phyloP scores from a whole-genome alignment of 2,329 filamentous ascomycete species.

The Aspergillus japonicus region DNA sequence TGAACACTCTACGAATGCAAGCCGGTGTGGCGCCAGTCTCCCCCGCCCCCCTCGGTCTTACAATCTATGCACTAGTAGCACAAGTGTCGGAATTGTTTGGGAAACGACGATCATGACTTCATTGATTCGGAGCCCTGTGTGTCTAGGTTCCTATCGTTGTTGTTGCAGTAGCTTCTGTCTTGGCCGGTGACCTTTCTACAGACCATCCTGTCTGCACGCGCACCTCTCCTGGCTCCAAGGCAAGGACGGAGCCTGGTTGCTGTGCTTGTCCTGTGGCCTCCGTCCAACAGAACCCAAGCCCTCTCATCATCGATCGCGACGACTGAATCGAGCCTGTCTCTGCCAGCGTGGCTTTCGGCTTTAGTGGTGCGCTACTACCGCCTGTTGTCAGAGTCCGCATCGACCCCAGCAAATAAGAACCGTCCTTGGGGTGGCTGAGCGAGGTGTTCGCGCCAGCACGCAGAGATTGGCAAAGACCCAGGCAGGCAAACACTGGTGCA shows the following conservation, averaged over 20 bases:
- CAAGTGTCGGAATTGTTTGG: neutral
- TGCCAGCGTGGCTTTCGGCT: neutral
- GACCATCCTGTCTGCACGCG: constrained; percentile 11
- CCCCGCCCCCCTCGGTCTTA: neutral
- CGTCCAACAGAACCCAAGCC: neutral
- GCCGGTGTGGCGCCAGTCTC: neutral
- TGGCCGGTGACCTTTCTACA: constrained; percentile 2
- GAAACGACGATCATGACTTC: neutral
- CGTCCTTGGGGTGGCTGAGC: neutral
- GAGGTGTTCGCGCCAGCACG: neutral
- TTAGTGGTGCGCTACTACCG: neutral
- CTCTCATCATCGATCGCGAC: constrained; percentile 2
- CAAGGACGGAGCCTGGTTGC: neutral
- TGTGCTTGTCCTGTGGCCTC: constrained; percentile 1
- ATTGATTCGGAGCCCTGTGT: neutral
- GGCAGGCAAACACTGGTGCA: neutral
- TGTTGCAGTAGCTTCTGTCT: neutral
- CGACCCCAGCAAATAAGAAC: neutral
- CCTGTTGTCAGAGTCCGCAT: neutral
- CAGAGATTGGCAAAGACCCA: neutral
- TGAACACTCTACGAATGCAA: neutral
- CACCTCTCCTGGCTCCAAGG: constrained; percentile 7
- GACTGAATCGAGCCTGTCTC: constrained; percentile 5
- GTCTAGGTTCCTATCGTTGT: neutral
- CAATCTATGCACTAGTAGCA: neutral